Percentiles rank a stretch among this genome's conserved stretches.
Conservation (phyloP, 805 yeast species). For the Priceomyces melissophilus region DNA sequence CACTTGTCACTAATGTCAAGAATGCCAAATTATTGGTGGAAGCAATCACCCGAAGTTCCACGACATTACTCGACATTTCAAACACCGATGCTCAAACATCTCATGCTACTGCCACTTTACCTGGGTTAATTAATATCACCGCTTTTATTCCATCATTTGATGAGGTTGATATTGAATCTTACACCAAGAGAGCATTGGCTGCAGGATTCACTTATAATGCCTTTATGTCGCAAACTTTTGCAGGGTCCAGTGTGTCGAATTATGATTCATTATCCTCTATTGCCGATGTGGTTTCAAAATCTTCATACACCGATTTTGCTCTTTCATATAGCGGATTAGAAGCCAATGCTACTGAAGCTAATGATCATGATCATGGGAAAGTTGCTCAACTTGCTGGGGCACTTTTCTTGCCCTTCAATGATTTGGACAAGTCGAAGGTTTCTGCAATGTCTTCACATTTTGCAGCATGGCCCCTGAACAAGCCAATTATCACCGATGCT, state of each 20-base stretch:
- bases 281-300: conserved; percentile 49
- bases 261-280: conserved; percentile 64
- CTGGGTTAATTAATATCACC: conserved; percentile 83
- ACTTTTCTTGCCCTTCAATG: conserved; percentile 76
- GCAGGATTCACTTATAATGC: conserved; percentile 89
- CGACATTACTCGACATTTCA: conserved; percentile 61
- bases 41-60: conserved; percentile 66
- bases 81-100: conserved; percentile 88
- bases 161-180: conserved; percentile 52
- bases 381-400: conserved; percentile 70
- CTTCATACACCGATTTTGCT: conserved; percentile 78
- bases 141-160: conserved; percentile 72
- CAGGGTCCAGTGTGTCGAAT: conserved; percentile 64
- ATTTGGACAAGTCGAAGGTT: conserved; percentile 63
- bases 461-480: conserved; percentile 76
- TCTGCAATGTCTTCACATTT: conserved; percentile 78
- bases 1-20: conserved; percentile 95
- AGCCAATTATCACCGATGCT: conserved; percentile 91
- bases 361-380: conserved; percentile 25
- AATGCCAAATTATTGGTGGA: conserved; percentile 94
- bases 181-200: conserved; percentile 68
- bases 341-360: conserved; percentile 57
- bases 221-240: conserved; percentile 66
- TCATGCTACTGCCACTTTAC: conserved; percentile 74
- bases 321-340: conserved; percentile 81